Conservation (phyloP, 2,329 filamentous ascomycete genomes). For the Neoarthrinium moseri region DNA sequence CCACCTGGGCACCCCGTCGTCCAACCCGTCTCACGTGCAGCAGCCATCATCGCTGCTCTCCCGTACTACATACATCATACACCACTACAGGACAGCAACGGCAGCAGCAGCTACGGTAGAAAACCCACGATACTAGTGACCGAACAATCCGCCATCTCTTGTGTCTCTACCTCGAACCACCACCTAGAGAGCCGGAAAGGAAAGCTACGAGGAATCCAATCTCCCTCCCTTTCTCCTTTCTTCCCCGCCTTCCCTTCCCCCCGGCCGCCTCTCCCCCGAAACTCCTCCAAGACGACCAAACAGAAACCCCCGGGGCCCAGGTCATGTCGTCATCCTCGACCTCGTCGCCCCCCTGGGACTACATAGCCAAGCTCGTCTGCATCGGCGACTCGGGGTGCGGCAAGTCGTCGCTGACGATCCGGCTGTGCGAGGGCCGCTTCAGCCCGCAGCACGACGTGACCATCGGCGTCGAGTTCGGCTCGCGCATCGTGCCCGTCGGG, state of each 20-base stretch:
- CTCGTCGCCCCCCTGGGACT: slow-evolving; percentile 81
- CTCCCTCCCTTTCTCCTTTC: background rate
- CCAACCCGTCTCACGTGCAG: too few relatives aligned
- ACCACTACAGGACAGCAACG: too few relatives aligned
- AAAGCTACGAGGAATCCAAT: background rate
- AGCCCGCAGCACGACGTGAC: slow-evolving; percentile 94
- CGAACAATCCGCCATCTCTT: too few relatives aligned
- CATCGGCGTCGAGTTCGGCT: slow-evolving; percentile 95
- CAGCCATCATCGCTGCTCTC: too few relatives aligned
- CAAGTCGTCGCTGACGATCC: slow-evolving; percentile 91
- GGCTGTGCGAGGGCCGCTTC: slow-evolving; percentile 95
- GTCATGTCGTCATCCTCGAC: slow-evolving; percentile 45
- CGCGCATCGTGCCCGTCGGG: slow-evolving; percentile 86
- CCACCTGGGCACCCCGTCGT: too few relatives aligned
- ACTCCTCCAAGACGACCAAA: background rate
- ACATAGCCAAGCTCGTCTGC: slow-evolving; percentile 97
- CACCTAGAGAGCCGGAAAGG: too few relatives aligned
- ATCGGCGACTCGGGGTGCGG: slow-evolving; percentile 96
- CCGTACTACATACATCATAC: too few relatives aligned
- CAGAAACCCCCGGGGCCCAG: background rate
- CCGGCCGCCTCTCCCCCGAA: slow-evolving; percentile 1
- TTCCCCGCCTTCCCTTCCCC: slow-evolving; percentile 1
- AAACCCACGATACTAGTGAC: too few relatives aligned
- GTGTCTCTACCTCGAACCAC: too few relatives aligned
- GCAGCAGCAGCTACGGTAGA: too few relatives aligned